Conservation (phyloP, 352 stramenopile species). For the Phytophthora palmivora region DNA sequence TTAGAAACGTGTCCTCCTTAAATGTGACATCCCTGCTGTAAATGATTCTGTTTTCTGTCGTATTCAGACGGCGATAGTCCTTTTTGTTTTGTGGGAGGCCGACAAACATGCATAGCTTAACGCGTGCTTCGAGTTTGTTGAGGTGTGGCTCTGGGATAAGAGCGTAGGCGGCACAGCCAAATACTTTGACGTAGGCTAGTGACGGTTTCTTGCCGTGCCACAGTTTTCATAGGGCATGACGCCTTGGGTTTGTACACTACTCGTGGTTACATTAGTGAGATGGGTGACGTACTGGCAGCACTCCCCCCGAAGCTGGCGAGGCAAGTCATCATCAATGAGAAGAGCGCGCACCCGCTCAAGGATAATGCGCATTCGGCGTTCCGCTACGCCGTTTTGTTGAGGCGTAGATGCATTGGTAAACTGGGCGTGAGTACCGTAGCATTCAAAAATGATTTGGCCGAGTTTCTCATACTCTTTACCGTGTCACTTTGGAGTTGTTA, state of each 20-base stretch:
- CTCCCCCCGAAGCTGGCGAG: constrained; percentile 11
- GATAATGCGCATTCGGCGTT: constrained; percentile 24
- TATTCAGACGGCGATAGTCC: constrained; percentile 14
- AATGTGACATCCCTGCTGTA: constrained; percentile 13
- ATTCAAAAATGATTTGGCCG: constrained; percentile 9
- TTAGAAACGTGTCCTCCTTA: too few relatives aligned
- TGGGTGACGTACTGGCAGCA: constrained; percentile 1
- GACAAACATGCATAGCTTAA: constrained; percentile 17
- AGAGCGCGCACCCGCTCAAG: constrained; percentile 15
- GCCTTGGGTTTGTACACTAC: too few relatives aligned
- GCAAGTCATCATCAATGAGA: constrained; percentile 7
- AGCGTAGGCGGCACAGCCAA: too few relatives aligned
- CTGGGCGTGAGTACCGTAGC: constrained; percentile 15
- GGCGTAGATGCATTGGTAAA: constrained; percentile 20
- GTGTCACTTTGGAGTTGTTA: constrained; percentile 1
- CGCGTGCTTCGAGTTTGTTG: too few relatives aligned
- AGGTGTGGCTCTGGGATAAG: too few relatives aligned
- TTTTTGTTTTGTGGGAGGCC: constrained; percentile 24
- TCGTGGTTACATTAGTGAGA: background rate
- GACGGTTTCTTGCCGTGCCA: too few relatives aligned
- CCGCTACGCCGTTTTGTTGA: constrained; percentile 22
- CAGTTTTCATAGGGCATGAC: too few relatives aligned
- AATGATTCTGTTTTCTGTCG: constrained; percentile 14
- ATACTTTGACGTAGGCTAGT: too few relatives aligned
- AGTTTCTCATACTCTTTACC: constrained; percentile 18